A percentile compares a stretch with the other conserved stretches of the same genome.
phyloP scores from a whole-genome alignment of 2,329 filamentous ascomycete species.

The Hyphodiscus sp. region DNA sequence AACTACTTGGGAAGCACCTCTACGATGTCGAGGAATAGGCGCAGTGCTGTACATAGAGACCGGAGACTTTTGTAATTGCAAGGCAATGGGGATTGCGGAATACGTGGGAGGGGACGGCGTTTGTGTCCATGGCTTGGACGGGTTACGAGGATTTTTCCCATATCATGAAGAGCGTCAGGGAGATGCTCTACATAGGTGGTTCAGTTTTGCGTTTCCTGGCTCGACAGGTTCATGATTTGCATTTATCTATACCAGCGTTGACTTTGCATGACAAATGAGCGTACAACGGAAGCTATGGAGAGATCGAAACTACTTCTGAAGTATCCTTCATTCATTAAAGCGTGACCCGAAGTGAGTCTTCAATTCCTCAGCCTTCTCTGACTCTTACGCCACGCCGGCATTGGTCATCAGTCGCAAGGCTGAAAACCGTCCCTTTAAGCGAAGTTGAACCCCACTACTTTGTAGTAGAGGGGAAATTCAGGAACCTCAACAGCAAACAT shows the following conservation, averaged over 20 bases:
- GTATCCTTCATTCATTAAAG: too few relatives aligned
- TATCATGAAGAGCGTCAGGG: neutral
- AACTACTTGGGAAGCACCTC: constrained; percentile 82
- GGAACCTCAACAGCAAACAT: neutral
- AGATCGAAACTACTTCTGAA: too few relatives aligned
- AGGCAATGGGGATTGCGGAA: neutral
- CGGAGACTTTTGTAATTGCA: neutral
- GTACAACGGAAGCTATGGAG: too few relatives aligned
- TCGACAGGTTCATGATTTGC: neutral
- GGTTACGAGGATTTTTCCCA: neutral
- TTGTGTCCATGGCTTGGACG: neutral
- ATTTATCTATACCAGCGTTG: neutral
- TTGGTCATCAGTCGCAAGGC: constrained; percentile 5
- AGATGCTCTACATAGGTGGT: neutral
- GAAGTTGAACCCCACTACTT: neutral
- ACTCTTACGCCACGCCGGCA: neutral
- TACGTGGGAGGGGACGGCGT: neutral
- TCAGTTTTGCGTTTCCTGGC: neutral
- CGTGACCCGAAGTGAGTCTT: neutral
- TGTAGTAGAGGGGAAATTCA: neutral
- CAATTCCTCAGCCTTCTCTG: constrained; percentile 8
- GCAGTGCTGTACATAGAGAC: too few relatives aligned
- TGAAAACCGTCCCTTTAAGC: neutral
- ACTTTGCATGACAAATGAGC: constrained; percentile 2
- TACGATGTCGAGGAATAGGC: constrained; percentile 69